Evolutionary conservation across 2,329 filamentous ascomycete species (phyloP).

Genomic region (Tolypocladium cylindrosporum): DNA sequence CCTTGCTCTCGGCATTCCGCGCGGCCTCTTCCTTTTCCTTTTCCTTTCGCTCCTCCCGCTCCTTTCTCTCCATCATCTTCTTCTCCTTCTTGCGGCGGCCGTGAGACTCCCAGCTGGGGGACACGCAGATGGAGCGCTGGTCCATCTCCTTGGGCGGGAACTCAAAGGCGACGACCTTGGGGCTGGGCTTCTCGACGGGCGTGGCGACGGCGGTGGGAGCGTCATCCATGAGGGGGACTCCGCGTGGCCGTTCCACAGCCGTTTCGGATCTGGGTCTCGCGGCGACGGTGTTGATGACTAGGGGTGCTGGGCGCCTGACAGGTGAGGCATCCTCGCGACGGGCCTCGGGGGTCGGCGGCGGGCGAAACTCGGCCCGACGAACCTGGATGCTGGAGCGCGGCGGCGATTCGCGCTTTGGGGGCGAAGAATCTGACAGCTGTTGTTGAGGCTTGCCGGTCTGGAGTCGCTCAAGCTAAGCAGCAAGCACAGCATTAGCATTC

Average conservation of each 20-base stretch:
- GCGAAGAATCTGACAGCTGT: background rate
- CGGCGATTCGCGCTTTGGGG: background rate
- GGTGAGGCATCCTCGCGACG: slow-evolving; percentile 3
- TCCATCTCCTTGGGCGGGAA: slow-evolving; percentile 19
- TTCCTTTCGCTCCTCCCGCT: slow-evolving; percentile 1
- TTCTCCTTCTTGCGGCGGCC: slow-evolving; percentile 43
- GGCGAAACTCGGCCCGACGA: slow-evolving; percentile 4
- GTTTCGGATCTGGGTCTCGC: slow-evolving; percentile 3
- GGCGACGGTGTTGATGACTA: slow-evolving; percentile 7
- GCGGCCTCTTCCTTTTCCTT: slow-evolving; percentile 12
- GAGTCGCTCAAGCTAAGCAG: slow-evolving; percentile 11
- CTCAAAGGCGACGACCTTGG: slow-evolving; percentile 21
- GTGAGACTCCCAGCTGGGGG: slow-evolving; percentile 52
- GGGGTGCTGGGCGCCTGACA: slow-evolving; percentile 3
- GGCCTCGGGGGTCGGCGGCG: background rate
- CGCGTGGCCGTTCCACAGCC: slow-evolving; percentile 3
- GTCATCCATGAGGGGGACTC: slow-evolving; percentile 1
- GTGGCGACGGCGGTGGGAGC: slow-evolving; percentile 3
- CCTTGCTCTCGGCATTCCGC: slow-evolving; percentile 13
- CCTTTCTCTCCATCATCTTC: slow-evolving; percentile 26
- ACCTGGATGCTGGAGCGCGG: slow-evolving; percentile 6
- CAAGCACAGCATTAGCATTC: background rate
- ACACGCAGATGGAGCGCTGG: slow-evolving; percentile 41
- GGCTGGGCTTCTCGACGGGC: slow-evolving; percentile 11
- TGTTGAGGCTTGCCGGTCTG: slow-evolving; percentile 3